Evolutionary conservation across 2,329 filamentous ascomycete species (phyloP).

Genomic region (Massarina eburnea): DNA sequence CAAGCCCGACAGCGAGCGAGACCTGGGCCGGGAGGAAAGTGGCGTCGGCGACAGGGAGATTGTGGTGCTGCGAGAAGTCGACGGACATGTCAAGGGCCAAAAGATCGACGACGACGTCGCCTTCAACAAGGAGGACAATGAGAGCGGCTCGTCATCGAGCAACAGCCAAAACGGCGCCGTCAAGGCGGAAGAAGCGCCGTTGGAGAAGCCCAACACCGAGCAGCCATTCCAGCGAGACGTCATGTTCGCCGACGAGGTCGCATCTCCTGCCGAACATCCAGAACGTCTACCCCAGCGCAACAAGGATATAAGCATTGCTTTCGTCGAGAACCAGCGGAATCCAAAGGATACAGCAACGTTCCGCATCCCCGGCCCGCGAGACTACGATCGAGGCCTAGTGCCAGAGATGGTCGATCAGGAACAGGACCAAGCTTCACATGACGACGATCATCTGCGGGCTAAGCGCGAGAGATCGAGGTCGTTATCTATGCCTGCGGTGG

Average conservation of each 20-base stretch:
- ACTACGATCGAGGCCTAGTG: conserved; percentile 79
- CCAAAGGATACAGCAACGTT: conserved; percentile 71
- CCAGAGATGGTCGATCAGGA: conserved; percentile 61
- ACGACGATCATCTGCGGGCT: conserved; percentile 19
- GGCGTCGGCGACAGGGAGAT: conserved; percentile 70
- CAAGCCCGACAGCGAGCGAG: conserved; percentile 49
- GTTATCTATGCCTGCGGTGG: conserved; percentile 28
- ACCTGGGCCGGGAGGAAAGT: conserved; percentile 54
- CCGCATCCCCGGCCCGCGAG: conserved; percentile 87
- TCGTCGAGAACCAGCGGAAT: conserved; percentile 81
- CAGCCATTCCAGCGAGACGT: conserved; percentile 53
- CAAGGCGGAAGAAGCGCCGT: conserved; percentile 20
- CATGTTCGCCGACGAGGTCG: conserved; percentile 69
- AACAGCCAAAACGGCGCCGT: conserved; percentile 16
- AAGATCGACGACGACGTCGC: conserved; percentile 56
- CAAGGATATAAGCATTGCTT: conserved; percentile 81
- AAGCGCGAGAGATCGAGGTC: conserved; percentile 26
- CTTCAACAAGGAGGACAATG: conserved; percentile 46
- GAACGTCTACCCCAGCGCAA: conserved; percentile 55
- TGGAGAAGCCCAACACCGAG: conserved; percentile 1
- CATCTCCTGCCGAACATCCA: conserved; percentile 59
- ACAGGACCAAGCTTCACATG: conserved; percentile 29
- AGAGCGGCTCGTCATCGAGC: conserved; percentile 13
- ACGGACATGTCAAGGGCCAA: conserved; percentile 55
- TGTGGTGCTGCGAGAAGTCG: conserved; percentile 63